A percentile compares a stretch with the other conserved stretches of the same genome.
phyloP scores from a whole-genome alignment of 129 eudicot genomes.

The Glebionis coronaria region DNA sequence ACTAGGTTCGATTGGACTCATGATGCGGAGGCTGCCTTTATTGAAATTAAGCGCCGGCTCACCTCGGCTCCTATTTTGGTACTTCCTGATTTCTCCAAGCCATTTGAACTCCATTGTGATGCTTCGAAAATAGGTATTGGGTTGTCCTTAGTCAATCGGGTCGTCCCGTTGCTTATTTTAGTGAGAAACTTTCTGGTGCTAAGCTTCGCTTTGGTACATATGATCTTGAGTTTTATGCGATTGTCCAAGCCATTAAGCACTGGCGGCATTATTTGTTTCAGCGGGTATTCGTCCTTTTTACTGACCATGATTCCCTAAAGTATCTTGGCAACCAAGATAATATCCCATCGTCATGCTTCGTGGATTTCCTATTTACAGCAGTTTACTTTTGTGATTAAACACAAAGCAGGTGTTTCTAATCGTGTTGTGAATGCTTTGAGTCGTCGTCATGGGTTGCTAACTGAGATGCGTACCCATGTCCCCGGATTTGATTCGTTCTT shows the following conservation, averaged over 20 bases:
- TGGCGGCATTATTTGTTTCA: slow-evolving; percentile 1
- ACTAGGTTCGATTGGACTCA: not conserved
- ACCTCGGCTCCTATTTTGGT: slow-evolving; percentile 2
- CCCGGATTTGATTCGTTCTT: slow-evolving; percentile 16
- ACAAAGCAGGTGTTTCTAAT: slow-evolving; percentile 4
- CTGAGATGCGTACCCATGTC: not conserved
- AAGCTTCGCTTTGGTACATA: slow-evolving; percentile 7
- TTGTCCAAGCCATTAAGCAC: slow-evolving; percentile 14
- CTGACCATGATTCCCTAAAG: slow-evolving; percentile 9
- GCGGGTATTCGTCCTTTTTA: not conserved
- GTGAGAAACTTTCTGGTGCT: slow-evolving; percentile 6
- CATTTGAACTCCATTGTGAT: slow-evolving; percentile 10
- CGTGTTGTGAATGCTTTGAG: slow-evolving; percentile 15
- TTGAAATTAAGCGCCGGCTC: not conserved
- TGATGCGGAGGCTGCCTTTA: not conserved
- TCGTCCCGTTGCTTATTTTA: slow-evolving; percentile 7
- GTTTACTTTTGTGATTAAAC: slow-evolving; percentile 12
- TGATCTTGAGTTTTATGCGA: slow-evolving; percentile 18
- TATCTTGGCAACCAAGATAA: slow-evolving; percentile 10
- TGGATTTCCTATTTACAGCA: slow-evolving; percentile 18
- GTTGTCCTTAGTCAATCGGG: slow-evolving; percentile 12
- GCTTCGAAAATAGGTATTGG: slow-evolving; percentile 15
- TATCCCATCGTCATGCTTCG: slow-evolving; percentile 9
- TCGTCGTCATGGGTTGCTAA: slow-evolving; percentile 1
- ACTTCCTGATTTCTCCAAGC: slow-evolving; percentile 1